Evolutionary conservation across 805 yeast species (phyloP).

Genomic region (Yamadazyma insecticola): DNA sequence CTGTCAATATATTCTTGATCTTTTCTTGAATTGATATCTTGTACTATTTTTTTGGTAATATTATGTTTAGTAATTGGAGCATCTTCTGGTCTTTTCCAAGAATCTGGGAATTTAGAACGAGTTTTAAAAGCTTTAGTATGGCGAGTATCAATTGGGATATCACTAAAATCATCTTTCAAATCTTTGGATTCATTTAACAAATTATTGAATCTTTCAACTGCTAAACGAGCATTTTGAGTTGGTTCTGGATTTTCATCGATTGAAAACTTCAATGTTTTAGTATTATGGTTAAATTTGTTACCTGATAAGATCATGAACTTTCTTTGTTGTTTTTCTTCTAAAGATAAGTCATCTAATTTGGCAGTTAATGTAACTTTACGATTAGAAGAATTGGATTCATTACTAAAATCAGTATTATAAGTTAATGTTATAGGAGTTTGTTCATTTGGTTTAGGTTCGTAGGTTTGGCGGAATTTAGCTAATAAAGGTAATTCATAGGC

Average conservation of each 20-base stretch:
- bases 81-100: conserved; percentile 67
- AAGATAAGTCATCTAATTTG: conserved; percentile 48
- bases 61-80: conserved; percentile 49
- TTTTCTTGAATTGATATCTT: conserved; percentile 25
- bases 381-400: conserved; percentile 66
- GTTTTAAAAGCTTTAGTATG: conserved; percentile 46
- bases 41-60: conserved; percentile 29
- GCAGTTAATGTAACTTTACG: conserved; percentile 62
- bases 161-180: conserved; percentile 58
- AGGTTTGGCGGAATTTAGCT: conserved; percentile 68
- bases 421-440: conserved; percentile 59
- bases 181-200: conserved; percentile 65
- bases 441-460: conserved; percentile 42
- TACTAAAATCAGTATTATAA: conserved; percentile 63
- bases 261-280: conserved; percentile 61
- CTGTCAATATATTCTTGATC: conserved; percentile 27
- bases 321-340: conserved; percentile 52
- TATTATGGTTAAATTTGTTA: conserved; percentile 61
- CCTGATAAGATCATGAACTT: conserved; percentile 79
- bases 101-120: conserved; percentile 60
- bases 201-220: conserved; percentile 59
- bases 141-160: conserved; percentile 78
- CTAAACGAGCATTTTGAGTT: conserved; percentile 76
- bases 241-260: conserved; percentile 65
- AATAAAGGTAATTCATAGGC: conserved; percentile 91